Evolutionary conservation across 495 filamentous ascomycete genomes (phyloP).

Genomic region (Xylaria scruposa): DNA sequence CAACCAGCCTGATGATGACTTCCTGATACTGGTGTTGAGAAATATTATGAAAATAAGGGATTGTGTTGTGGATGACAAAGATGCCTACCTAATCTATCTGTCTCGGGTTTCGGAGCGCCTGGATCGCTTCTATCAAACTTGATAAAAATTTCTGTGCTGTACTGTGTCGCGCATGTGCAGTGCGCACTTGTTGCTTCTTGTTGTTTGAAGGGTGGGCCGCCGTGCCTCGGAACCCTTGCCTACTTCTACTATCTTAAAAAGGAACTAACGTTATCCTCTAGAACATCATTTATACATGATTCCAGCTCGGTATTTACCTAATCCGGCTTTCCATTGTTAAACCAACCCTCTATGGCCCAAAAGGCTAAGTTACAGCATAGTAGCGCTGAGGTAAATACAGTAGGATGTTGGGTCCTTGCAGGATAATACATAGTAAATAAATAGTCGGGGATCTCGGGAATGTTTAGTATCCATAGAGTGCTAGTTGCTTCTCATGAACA

Average conservation of each 20-base stretch:
- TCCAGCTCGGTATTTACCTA: conserved; percentile 20
- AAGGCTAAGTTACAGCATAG: conserved; percentile 13
- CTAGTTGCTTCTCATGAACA: too few relatives aligned
- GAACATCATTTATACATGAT: neutral
- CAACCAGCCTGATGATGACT: neutral
- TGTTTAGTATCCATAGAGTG: neutral
- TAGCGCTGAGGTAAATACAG: neutral
- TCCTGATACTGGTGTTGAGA: neutral
- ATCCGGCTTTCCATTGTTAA: conserved; percentile 5
- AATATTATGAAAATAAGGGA: neutral
- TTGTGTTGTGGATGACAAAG: neutral
- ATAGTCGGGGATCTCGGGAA: conserved; percentile 6
- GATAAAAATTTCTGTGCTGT: neutral
- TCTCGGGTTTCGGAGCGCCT: conserved; percentile 12
- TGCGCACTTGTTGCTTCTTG: neutral
- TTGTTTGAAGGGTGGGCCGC: conserved; percentile 1
- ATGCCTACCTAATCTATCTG: neutral
- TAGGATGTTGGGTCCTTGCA: neutral
- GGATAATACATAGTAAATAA: neutral
- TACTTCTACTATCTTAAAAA: neutral
- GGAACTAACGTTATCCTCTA: neutral
- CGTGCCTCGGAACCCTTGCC: neutral
- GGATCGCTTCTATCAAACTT: conserved; percentile 9
- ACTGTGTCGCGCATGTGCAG: conserved; percentile 9
- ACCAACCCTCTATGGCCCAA: neutral